These are phyloP conservation scores for Chalara sp. DNA, from an alignment of 2,329 filamentous ascomycete species.

Conservation along the genomic window DNA sequence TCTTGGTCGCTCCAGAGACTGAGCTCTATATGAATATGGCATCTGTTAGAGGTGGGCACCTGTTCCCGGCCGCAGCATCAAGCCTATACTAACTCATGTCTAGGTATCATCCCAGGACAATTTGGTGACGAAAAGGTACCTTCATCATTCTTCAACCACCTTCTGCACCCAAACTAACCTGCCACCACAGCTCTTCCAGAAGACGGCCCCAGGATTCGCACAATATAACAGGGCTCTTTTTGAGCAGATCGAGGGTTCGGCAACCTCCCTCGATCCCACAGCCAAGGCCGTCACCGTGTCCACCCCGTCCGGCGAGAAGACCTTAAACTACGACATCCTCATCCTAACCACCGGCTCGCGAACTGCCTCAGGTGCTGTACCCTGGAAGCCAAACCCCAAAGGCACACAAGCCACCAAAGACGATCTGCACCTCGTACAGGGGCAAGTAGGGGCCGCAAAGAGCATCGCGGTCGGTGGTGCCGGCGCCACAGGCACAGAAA, in stretches of 20 bases:
- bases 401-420: conserved; percentile 25
- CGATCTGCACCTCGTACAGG: conserved; percentile 18
- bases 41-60: conserved; percentile 32
- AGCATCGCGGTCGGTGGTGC: conserved; percentile 27
- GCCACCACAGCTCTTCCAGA: conserved; percentile 26
- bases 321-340: conserved; percentile 42
- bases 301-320: conserved; percentile 25
- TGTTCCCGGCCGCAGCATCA: background rate
- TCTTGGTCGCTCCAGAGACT: conserved; percentile 44
- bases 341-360: conserved; percentile 48
- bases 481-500: conserved; percentile 29
- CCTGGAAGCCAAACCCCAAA: conserved; percentile 36
- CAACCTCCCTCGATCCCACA: conserved; percentile 35
- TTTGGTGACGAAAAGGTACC: conserved; percentile 33
- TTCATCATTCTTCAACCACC: background rate
- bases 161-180: background rate
- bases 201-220: conserved; percentile 37
- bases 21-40: conserved; percentile 45
- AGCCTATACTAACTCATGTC: background rate
- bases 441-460: conserved; percentile 17
- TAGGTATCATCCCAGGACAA: conserved; percentile 34
- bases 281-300: conserved; percentile 36
- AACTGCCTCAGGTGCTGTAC: conserved; percentile 33
- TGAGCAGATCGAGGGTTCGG: conserved; percentile 45
- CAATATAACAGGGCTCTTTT: conserved; percentile 41